These are phyloP conservation scores for Nothophytophthora sp. DNA, from an alignment of 352 stramenopile species.

Conservation along the genomic window DNA sequence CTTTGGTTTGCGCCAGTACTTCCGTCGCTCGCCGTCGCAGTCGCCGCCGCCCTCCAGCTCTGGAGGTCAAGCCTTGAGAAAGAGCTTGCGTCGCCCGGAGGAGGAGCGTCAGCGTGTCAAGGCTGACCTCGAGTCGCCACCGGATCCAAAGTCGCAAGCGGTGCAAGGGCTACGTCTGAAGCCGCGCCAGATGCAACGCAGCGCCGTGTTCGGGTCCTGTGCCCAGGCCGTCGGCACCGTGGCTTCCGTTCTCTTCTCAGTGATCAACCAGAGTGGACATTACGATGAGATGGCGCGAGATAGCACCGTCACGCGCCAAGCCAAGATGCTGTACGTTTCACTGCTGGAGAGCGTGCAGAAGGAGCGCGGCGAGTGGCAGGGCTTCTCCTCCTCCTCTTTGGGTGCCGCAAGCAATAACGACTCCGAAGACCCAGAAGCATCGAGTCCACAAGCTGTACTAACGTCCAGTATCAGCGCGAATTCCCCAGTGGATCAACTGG, in stretches of 20 bases:
- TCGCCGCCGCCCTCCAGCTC: slow-evolving; percentile 7
- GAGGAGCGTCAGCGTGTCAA: too few species aligned
- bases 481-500: slow-evolving; percentile 27
- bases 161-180: too few species aligned
- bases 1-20: slow-evolving; percentile 34
- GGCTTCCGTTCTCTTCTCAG: slow-evolving; percentile 46
- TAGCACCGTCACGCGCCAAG: slow-evolving; percentile 38
- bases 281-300: slow-evolving; percentile 33
- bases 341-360: slow-evolving; percentile 68
- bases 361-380: slow-evolving; percentile 68
- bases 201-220: slow-evolving; percentile 53
- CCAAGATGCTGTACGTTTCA: slow-evolving; percentile 68
- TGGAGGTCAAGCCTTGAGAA: too few species aligned
- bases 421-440: slow-evolving; percentile 10
- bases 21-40: slow-evolving; percentile 26
- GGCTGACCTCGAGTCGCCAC: too few species aligned
- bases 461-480: slow-evolving; percentile 8
- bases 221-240: slow-evolving; percentile 52
- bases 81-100: too few species aligned
- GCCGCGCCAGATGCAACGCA: slow-evolving; percentile 24
- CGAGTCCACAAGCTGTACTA: slow-evolving; percentile 23
- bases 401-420: slow-evolving; percentile 18
- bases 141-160: too few species aligned
- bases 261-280: slow-evolving; percentile 38
- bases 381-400: slow-evolving; percentile 35